Conservation (phyloP, 257 asterid species). For the Penstemon davidsonii region DNA sequence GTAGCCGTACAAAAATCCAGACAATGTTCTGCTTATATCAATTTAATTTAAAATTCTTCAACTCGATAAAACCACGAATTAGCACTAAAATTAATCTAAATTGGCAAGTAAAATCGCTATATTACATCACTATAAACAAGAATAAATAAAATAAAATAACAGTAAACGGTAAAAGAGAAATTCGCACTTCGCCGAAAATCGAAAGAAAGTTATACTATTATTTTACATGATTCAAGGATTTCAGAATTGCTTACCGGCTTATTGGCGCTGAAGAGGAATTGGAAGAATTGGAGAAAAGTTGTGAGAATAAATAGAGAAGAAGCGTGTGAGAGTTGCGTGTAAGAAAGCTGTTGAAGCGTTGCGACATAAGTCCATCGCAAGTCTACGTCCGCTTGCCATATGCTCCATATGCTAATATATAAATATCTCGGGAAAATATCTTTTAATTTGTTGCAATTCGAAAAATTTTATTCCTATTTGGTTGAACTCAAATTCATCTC, state of each 20-base stretch:
- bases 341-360: constrained; percentile 43
- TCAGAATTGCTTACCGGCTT: constrained; percentile 25
- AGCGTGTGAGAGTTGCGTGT: constrained; percentile 80
- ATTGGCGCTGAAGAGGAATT: constrained; percentile 23
- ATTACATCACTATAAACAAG: constrained; percentile 3
- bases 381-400: constrained; percentile 41
- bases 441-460: background rate
- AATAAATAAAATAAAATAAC: background rate
- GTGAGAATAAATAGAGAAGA: constrained; percentile 8
- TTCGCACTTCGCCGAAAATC: background rate
- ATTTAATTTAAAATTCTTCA: background rate
- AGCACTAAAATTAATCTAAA: constrained; percentile 8
- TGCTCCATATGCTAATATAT: too few relatives aligned
- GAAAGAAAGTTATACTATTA: background rate
- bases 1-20: background rate
- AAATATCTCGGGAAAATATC: background rate
- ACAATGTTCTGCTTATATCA: constrained; percentile 4
- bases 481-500: too few relatives aligned
- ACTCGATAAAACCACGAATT: background rate
- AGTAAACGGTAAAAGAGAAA: background rate
- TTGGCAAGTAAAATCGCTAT: background rate
- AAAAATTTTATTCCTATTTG: too few relatives aligned
- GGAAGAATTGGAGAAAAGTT: constrained; percentile 16
- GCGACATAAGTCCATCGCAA: constrained; percentile 53
- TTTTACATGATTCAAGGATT: too few relatives aligned